phyloP scores from a whole-genome alignment of 2,329 filamentous ascomycete genomes.

The Helotiales sp. region DNA sequence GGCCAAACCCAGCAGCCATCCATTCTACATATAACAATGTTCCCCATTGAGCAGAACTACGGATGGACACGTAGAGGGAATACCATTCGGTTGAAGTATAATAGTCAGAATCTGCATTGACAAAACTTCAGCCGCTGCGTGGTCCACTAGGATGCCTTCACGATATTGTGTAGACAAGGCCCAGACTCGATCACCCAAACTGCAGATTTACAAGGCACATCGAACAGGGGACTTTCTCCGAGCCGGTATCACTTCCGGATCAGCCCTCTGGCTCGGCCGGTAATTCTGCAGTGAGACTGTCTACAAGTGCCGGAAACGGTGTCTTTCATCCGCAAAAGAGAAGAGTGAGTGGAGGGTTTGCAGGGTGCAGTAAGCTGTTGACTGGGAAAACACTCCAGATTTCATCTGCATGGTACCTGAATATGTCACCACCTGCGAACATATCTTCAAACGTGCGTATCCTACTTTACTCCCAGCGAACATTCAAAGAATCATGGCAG shows the following conservation, averaged over 20 bases:
- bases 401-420: conserved; percentile 4
- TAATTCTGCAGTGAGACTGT: not conserved
- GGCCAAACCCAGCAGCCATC: not conserved
- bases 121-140: conserved; percentile 28
- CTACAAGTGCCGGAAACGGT: conserved; percentile 3
- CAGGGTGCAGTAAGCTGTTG: not conserved
- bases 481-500: not conserved
- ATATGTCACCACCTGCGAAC: not conserved
- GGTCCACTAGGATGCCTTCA: conserved; percentile 23
- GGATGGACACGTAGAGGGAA: conserved; percentile 35
- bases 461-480: not conserved
- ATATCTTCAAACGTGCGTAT: not conserved
- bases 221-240: not conserved
- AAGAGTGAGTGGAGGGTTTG: conserved; percentile 6
- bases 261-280: conserved; percentile 11
- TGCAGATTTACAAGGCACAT: conserved; percentile 1
- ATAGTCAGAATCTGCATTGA: conserved; percentile 25
- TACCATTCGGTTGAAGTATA: conserved; percentile 49
- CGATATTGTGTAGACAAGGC: conserved; percentile 21
- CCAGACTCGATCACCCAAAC: conserved; percentile 29
- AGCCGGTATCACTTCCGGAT: conserved; percentile 9
- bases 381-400: conserved; percentile 8
- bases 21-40: conserved; percentile 17
- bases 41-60: not conserved
- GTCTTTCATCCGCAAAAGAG: not conserved